Evolutionary conservation across 192 early-diverging fungal species (phyloP).

Genomic region (Pilobolus umbonatus): DNA sequence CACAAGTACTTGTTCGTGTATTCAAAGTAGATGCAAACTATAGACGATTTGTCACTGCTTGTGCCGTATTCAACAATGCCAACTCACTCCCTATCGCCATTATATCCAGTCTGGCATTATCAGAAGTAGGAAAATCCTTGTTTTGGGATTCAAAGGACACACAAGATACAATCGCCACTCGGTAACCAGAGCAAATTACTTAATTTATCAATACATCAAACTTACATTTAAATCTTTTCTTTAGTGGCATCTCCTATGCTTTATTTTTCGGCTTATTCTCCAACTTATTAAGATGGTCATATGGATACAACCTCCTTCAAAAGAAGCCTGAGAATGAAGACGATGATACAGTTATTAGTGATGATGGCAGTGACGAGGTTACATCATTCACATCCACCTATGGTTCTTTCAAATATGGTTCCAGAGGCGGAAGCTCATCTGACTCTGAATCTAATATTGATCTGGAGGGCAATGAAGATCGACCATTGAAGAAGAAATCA

Average conservation of each 20-base stretch:
- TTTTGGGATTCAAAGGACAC: constrained; percentile 43
- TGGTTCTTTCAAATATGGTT: constrained; percentile 57
- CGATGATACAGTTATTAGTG: not conserved
- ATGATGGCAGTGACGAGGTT: constrained; percentile 33
- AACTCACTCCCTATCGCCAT: constrained; percentile 70
- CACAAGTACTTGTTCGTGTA: constrained; percentile 37
- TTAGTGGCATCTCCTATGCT: constrained; percentile 70
- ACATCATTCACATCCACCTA: constrained; percentile 76
- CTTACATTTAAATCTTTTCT: not conserved
- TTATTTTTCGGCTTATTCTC: constrained; percentile 77
- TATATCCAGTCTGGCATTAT: constrained; percentile 54
- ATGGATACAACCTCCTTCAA: constrained; percentile 62
- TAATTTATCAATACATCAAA: not conserved
- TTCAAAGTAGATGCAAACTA: constrained; percentile 44
- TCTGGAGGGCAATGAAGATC: not conserved
- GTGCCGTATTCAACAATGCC: constrained; percentile 67
- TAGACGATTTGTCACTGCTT: constrained; percentile 58
- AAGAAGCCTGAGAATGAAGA: not conserved
- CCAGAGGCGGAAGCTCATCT: constrained; percentile 8
- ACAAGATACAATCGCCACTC: constrained; percentile 39
- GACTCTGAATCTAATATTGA: not conserved
- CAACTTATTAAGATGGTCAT: constrained; percentile 79
- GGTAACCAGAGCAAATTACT: constrained; percentile 26
- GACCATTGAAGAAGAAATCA: not conserved
- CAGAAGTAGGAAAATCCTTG: constrained; percentile 41